These are phyloP conservation scores for Cryptococcus amylolentus DNA, from an alignment of 1,284 basidiomycete genomes.

Conservation along the genomic window DNA sequence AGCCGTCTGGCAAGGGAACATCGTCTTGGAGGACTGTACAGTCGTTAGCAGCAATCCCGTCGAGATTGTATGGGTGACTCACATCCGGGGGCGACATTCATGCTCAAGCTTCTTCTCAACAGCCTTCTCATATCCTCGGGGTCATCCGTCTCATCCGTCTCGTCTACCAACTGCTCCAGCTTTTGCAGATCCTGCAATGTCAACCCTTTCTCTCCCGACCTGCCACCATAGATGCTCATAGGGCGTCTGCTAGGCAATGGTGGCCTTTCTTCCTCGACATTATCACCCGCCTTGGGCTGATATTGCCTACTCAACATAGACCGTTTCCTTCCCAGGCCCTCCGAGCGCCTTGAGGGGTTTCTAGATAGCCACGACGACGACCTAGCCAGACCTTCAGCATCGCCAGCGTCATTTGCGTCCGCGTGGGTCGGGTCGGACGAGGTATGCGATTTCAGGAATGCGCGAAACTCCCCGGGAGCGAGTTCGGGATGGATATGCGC, in stretches of 20 bases:
- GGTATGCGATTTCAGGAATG: constrained; percentile 91
- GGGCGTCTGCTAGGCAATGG: constrained; percentile 63
- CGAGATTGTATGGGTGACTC: constrained; percentile 46
- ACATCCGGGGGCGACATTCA: constrained; percentile 82
- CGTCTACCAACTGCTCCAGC: constrained; percentile 86
- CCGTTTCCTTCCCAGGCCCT: constrained; percentile 66
- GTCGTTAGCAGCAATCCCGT: constrained; percentile 1
- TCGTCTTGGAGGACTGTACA: constrained; percentile 37
- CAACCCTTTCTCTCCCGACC: constrained; percentile 60
- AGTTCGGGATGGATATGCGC: constrained; percentile 95
- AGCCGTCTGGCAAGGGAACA: constrained; percentile 26
- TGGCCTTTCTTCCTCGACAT: constrained; percentile 62
- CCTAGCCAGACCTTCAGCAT: constrained; percentile 27
- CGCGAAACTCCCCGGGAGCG: constrained; percentile 90
- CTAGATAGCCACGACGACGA: constrained; percentile 40
- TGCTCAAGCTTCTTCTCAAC: constrained; percentile 79
- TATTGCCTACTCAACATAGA: constrained; percentile 90
- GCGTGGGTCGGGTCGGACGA: constrained; percentile 56
- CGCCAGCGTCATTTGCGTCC: constrained; percentile 31
- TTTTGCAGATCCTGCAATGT: constrained; percentile 89
- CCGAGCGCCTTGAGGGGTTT: constrained; percentile 47
- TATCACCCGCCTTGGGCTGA: constrained; percentile 69
- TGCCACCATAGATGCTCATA: constrained; percentile 58
- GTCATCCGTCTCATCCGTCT: constrained; percentile 76
- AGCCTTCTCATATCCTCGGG: constrained; percentile 76